These are phyloP conservation scores for Penicillium sp. DNA, from an alignment of 2,329 filamentous ascomycete species.

Conservation along the genomic window DNA sequence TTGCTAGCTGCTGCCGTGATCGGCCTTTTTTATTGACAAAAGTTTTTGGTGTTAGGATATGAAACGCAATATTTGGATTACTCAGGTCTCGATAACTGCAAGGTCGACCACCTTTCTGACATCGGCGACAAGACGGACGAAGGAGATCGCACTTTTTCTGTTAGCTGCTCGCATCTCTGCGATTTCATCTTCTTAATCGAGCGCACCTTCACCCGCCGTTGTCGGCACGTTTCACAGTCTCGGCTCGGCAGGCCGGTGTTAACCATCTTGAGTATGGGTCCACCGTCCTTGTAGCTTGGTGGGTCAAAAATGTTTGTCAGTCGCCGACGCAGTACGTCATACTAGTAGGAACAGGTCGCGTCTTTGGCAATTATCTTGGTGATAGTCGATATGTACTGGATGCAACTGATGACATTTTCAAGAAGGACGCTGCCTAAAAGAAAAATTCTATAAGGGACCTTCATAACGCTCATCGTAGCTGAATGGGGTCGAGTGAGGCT, in stretches of 20 bases:
- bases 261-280: background rate
- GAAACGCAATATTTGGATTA: background rate
- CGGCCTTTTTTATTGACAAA: background rate
- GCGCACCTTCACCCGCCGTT: background rate
- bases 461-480: too few species aligned
- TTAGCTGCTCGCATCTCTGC: background rate
- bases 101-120: background rate
- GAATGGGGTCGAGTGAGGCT: too few species aligned
- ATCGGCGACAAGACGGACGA: background rate
- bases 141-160: background rate
- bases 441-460: too few species aligned
- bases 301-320: too few species aligned
- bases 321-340: too few species aligned
- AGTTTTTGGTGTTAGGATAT: background rate
- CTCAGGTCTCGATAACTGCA: background rate
- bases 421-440: too few species aligned
- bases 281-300: too few species aligned
- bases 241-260: background rate
- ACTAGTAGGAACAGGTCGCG: too few species aligned
- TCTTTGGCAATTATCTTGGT: too few species aligned
- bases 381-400: too few species aligned
- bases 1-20: background rate
- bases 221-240: background rate
- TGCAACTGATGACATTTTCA: too few species aligned
- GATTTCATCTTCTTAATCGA: background rate